phyloP scores from a whole-genome alignment of 2,329 filamentous ascomycete genomes.

The Aspergillus brasiliensis region DNA sequence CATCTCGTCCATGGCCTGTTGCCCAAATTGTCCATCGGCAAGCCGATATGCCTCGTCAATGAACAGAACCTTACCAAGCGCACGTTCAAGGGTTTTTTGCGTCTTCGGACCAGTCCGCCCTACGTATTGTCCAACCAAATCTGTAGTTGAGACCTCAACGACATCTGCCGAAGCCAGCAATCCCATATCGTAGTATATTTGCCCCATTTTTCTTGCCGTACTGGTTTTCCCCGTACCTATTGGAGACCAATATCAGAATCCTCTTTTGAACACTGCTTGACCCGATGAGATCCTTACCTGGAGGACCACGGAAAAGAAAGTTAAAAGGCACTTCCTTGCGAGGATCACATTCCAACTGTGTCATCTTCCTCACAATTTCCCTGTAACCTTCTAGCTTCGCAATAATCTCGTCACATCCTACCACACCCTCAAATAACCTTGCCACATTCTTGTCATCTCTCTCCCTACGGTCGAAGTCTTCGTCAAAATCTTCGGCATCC shows the following conservation, averaged over 20 bases:
- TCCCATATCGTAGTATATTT: constrained; percentile 74
- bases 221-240: constrained; percentile 57
- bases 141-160: constrained; percentile 66
- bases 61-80: constrained; percentile 67
- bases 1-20: constrained; percentile 57
- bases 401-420: constrained; percentile 62
- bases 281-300: constrained; percentile 48
- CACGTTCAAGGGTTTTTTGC: constrained; percentile 59
- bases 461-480: constrained; percentile 58
- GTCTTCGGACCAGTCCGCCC: constrained; percentile 72
- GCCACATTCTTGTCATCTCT: constrained; percentile 52
- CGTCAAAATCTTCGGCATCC: constrained; percentile 55
- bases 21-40: constrained; percentile 58
- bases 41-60: constrained; percentile 74
- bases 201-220: constrained; percentile 72
- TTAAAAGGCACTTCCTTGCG: constrained; percentile 64
- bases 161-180: constrained; percentile 64
- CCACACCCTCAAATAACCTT: constrained; percentile 45
- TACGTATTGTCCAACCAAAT: constrained; percentile 68
- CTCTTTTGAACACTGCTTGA: background rate
- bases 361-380: constrained; percentile 55
- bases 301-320: constrained; percentile 68
- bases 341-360: constrained; percentile 56
- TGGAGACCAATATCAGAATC: constrained; percentile 3
- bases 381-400: constrained; percentile 58